Evolutionary conservation across 352 stramenopile species (phyloP), one percentile per base, ranked within the genome.

Genomic region (Pythium vanterpoolii): DNA sequence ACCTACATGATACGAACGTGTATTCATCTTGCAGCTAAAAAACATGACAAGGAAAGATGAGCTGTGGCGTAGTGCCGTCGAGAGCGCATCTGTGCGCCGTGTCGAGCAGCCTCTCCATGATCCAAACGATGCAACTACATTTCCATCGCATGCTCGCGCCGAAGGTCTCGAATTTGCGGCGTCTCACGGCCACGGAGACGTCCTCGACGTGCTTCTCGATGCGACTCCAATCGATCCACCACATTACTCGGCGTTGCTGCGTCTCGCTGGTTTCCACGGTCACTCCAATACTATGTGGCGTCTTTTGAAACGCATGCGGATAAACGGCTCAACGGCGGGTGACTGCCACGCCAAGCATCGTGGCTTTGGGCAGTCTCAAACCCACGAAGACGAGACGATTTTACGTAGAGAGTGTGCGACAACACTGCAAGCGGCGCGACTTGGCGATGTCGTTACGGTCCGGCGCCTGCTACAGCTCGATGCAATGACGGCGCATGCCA

Each of bases 131-230:
- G 28, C 5, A 1, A 5, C 18, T 4, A 16, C 24, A 18, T 53
- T 53, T 5, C 46, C 46, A n/a, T 23, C 7, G 14, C 18, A 30
- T 33, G 42, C 42, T 21, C 42, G 44, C 8, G 13, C 7, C 27
- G 46, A 53, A 4, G 28, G 26, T 28, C 52, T 60, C 40, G 28
- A 44, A 33, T 51, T 51, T 3, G 52, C 40, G n/a, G 40, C 16
- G 14, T 52, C 40, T 21, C 39, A 7, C 40, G 52, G 52, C 27
- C 40, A 51, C 39, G 19, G 1, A 5, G 30, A 36, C 19, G 42
- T 30, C 9, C 38, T 51, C 13, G 31, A 58, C 6, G 24, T 39
- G 50, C 50, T 58, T 36, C 24, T 56, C 4, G 49, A 56, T 26
- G 49, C 34, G 28, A 36, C 33, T 4, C 8, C 23, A 13, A 7